These are phyloP conservation scores for Rhipidocladum racemiflorum DNA, from an alignment of 176 grass and related monocot species.

Conservation along the genomic window DNA sequence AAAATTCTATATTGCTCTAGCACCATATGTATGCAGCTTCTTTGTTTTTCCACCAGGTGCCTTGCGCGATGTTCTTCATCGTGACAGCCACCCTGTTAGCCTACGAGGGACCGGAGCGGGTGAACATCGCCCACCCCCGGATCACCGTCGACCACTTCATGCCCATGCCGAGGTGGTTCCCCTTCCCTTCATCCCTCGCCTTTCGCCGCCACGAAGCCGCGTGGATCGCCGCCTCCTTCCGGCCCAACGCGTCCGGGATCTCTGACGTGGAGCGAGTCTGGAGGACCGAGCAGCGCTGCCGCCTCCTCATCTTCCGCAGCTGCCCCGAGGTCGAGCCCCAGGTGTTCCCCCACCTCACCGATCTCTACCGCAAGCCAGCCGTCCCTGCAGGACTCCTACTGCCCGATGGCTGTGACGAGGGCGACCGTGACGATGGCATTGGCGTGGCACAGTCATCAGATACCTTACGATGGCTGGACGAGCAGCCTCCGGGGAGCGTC, in stretches of 20 bases:
- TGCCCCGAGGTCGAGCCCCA: slow-evolving; percentile 29
- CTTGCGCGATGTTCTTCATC: not conserved
- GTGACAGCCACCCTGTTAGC: not conserved
- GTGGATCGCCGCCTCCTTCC: not conserved
- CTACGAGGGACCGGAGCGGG: not conserved
- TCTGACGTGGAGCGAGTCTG: not conserved
- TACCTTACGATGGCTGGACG: no score
- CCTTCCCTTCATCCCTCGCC: not conserved
- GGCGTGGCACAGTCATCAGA: no score
- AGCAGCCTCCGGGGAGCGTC: no score
- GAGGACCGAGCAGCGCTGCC: not conserved
- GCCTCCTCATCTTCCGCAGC: not conserved
- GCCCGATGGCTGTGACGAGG: no score
- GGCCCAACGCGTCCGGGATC: not conserved
- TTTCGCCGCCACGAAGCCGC: slow-evolving; percentile 25
- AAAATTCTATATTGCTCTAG: no score
- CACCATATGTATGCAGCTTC: not conserved
- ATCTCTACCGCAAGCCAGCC: slow-evolving; percentile 12
- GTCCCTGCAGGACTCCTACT: slow-evolving; percentile 29
- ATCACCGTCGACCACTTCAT: not conserved
- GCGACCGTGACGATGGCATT: no score
- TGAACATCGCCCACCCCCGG: not conserved
- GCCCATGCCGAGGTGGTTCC: slow-evolving; percentile 21
- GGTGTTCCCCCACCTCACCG: not conserved
- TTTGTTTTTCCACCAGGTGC: not conserved